A percentile compares a stretch with the other conserved stretches of the same genome.
These are phyloP conservation scores for Phellopilus nigrolimitatus DNA, from an alignment of 1,284 basidiomycete species.

Conservation along the genomic window DNA sequence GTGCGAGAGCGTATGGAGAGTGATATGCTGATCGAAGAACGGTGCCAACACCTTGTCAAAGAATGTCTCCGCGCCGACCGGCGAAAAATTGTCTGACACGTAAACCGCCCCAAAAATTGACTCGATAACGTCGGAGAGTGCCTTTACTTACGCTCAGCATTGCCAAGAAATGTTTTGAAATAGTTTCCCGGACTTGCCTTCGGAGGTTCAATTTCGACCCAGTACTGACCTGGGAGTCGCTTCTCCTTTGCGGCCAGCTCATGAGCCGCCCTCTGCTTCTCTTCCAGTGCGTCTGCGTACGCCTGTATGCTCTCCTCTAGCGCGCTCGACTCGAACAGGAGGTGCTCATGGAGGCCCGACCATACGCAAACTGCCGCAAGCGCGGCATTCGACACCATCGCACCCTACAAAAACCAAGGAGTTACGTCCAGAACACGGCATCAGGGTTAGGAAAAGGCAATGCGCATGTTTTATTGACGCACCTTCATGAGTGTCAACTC, in stretches of 20 bases:
- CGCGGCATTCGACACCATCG: constrained; percentile 76
- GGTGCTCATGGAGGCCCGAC: constrained; percentile 56
- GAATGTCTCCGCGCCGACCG: constrained; percentile 52
- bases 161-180: constrained; percentile 7
- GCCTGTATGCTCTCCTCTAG: constrained; percentile 45
- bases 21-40: constrained; percentile 70
- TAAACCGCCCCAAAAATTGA: constrained; percentile 71
- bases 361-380: constrained; percentile 69
- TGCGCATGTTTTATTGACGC: constrained; percentile 22
- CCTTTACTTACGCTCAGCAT: constrained; percentile 34
- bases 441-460: no score
- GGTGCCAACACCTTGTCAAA: constrained; percentile 65
- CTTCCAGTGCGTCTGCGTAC: constrained; percentile 49
- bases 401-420: constrained; percentile 41
- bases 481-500: constrained; percentile 73
- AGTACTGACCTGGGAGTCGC: constrained; percentile 60
- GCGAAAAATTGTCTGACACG: constrained; percentile 65
- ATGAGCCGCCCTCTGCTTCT: constrained; percentile 46
- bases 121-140: constrained; percentile 72
- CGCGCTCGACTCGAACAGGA: constrained; percentile 51
- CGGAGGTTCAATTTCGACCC: constrained; percentile 68
- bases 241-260: constrained; percentile 41
- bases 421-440: background rate
- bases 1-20: constrained; percentile 60
- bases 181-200: constrained; percentile 45